phyloP scores from a whole-genome alignment of 2,329 filamentous ascomycete genomes.

The Exophiala aquamarina region DNA sequence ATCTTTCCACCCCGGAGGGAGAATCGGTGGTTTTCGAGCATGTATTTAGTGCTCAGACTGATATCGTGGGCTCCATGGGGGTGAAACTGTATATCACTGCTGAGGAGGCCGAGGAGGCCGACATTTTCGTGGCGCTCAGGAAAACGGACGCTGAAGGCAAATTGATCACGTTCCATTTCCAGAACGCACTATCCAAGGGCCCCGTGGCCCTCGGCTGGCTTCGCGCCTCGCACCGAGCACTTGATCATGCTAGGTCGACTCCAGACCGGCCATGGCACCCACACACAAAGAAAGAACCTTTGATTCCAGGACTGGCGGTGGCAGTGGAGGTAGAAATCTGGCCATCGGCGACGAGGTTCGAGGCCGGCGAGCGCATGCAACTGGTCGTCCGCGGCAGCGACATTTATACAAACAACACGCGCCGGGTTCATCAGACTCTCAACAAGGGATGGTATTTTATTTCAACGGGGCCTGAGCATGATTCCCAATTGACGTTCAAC shows the following conservation, averaged over 20 bases:
- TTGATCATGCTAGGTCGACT: background rate
- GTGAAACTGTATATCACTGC: background rate
- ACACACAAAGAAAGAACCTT: slow-evolving; percentile 1
- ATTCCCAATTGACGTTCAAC: background rate
- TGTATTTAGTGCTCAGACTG: background rate
- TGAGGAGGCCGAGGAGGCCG: background rate
- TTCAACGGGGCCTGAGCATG: background rate
- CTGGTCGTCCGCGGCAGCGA: slow-evolving; percentile 7
- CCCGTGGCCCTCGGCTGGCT: slow-evolving; percentile 9
- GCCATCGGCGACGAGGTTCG: slow-evolving; percentile 2
- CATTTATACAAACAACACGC: slow-evolving; percentile 1
- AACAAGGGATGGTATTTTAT: background rate
- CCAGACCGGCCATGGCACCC: slow-evolving; percentile 2
- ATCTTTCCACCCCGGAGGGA: background rate
- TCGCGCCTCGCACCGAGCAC: slow-evolving; percentile 3
- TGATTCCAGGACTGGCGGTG: slow-evolving; percentile 1
- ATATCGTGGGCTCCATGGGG: background rate
- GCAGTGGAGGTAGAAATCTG: slow-evolving; percentile 10
- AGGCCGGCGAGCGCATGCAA: background rate
- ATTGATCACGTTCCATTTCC: background rate
- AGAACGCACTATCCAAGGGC: slow-evolving; percentile 3
- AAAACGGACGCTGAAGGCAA: slow-evolving; percentile 2
- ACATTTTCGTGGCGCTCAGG: background rate
- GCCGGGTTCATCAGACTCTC: background rate
- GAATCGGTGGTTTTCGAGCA: background rate